phyloP scores from a whole-genome alignment of 1,284 basidiomycete genomes.

The Naganishia liquefaciens region DNA sequence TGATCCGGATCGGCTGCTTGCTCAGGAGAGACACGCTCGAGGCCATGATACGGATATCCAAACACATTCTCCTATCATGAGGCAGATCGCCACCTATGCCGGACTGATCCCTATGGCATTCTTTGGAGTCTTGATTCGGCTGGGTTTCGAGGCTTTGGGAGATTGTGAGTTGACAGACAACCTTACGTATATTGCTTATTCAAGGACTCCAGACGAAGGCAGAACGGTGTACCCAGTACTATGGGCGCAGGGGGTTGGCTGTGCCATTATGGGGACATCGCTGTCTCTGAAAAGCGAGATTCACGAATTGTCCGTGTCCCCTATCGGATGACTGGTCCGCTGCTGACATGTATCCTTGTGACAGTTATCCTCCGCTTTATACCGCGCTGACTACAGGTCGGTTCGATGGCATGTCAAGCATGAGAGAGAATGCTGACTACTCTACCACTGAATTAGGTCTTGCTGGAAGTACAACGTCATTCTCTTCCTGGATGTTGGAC shows the following conservation, averaged over 20 bases:
- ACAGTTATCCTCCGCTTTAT: constrained; percentile 81
- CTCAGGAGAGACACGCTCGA: not conserved
- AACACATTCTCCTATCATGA: constrained; percentile 22
- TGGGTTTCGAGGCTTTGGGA: constrained; percentile 70
- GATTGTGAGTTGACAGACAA: constrained; percentile 42
- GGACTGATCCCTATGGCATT: constrained; percentile 74
- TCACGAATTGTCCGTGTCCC: constrained; percentile 66
- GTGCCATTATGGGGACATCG: constrained; percentile 84
- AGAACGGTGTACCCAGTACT: constrained; percentile 76
- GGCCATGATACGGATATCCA: not conserved
- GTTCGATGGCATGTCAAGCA: constrained; percentile 28
- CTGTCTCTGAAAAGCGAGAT: constrained; percentile 70
- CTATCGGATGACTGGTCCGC: not conserved
- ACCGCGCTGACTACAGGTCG: constrained; percentile 82
- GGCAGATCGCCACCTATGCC: constrained; percentile 53
- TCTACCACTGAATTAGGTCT: constrained; percentile 62
- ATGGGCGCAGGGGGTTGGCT: constrained; percentile 86
- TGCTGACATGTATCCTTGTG: not conserved
- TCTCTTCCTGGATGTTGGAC: constrained; percentile 91
- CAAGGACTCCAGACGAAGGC: constrained; percentile 55
- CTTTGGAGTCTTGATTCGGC: constrained; percentile 72
- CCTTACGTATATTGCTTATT: not conserved
- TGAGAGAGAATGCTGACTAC: constrained; percentile 7
- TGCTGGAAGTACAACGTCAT: constrained; percentile 94
- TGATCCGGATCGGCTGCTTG: not conserved